Evolutionary conservation across 139 green algal genomes (phyloP), one percentile per base, ranked within the genome.

Genomic region (Marvania coccoides): DNA sequence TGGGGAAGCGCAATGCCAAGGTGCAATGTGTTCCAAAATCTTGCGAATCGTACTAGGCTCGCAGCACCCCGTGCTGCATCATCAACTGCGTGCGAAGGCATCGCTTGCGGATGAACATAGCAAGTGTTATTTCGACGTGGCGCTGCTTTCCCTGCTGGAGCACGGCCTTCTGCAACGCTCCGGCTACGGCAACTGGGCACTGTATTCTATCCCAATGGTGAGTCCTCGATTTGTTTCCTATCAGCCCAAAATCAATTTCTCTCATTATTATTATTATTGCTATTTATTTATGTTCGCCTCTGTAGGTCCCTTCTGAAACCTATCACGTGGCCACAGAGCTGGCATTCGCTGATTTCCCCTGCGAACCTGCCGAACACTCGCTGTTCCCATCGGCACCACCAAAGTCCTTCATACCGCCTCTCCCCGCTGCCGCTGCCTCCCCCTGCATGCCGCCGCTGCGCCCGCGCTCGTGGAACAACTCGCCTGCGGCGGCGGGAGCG

Each of bases 91-190:
- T n/a, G n/a, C 45, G 40, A 31, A 15, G 19, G 46, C 47, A 23
- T 10, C 56, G 19, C 15, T 66, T 12, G 40, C 38, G 19, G 14
- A 13, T 5, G 42, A 23, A 6, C 8, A 34, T 45, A 70, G 60
- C 36, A 75, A 75, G 35, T 34, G 58, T 40, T n/a, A 69, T 9
- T 28, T 75, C 23, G 60, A 75, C 40, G 40, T 75, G 15, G 69
- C 69, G 2, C 9, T 76, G 10, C 5, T 38, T 3, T 46, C 13
- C 2, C 29, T 76, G 15, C 19, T 65, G 19, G 48, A 76, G 15
- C 63, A 71, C 26, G 61, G 61, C 8, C 24, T 76, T 5, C 26
- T 76, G 6, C 28, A 59, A 34, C 37, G 69, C 4, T 59, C 69
- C 29, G 69, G 61, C 8, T 46, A 67, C 29, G 61, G 69, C 31